Evolutionary conservation across 1,139 yeast genomes (phyloP).

Genomic region (Yamadazyma friedrichii): DNA sequence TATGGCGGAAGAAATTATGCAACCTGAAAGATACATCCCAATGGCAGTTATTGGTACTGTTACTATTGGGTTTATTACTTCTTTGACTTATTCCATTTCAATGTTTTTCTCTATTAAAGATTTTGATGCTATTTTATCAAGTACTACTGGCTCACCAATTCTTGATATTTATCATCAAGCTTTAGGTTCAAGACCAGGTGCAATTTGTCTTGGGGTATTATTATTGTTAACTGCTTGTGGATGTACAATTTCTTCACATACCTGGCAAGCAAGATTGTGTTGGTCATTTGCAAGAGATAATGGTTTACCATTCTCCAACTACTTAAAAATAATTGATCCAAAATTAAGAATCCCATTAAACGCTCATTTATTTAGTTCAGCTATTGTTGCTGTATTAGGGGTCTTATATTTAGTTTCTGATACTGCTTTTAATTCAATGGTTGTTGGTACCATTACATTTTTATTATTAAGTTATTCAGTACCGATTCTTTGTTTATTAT

Average conservation of each 20-base stretch:
- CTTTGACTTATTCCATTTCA: constrained; percentile 39
- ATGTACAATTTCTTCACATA: constrained; percentile 42
- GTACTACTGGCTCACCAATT: constrained; percentile 41
- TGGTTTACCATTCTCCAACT: constrained; percentile 45
- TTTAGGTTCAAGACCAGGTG: constrained; percentile 35
- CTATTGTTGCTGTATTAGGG: constrained; percentile 40
- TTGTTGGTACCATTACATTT: constrained; percentile 45
- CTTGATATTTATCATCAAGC: constrained; percentile 43
- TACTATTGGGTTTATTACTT: constrained; percentile 39
- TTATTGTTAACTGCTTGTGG: constrained; percentile 40
- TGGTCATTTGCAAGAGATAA: constrained; percentile 82
- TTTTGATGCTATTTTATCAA: constrained; percentile 26
- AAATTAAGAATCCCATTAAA: constrained; percentile 44
- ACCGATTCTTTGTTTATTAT: constrained; percentile 49
- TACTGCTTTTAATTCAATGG: constrained; percentile 48
- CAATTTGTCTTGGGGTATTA: constrained; percentile 33
- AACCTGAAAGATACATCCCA: constrained; percentile 41
- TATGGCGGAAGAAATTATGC: constrained; percentile 39
- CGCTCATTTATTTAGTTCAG: constrained; percentile 43
- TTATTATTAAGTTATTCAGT: constrained; percentile 41
- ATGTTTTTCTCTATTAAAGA: constrained; percentile 42
- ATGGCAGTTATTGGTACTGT: constrained; percentile 44
- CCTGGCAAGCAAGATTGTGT: constrained; percentile 61
- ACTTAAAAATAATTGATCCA: constrained; percentile 41
- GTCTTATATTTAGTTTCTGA: constrained; percentile 40